Evolutionary conservation across 23 red algal species (phyloP), one percentile per base, ranked within the genome.

Genomic region (Cyanidium caldarium): DNA sequence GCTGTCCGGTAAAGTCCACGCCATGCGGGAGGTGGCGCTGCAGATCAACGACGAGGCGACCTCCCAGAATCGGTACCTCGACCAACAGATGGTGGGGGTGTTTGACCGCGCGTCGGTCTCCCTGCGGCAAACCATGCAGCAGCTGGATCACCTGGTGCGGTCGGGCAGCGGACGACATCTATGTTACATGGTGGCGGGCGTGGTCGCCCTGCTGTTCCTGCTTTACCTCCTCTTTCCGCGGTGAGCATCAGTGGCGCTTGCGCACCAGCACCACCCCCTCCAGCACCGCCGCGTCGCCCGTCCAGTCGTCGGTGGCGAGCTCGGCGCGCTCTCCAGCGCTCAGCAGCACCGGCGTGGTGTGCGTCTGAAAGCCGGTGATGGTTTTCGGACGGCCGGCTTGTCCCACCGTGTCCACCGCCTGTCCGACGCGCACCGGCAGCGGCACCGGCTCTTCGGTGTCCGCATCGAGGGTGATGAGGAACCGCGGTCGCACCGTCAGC

Each of bases 291-390:
- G 82, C 92, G 0, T 66, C 39, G 10, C 81, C 65, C 25, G 83
- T 31, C 69, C 73, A 98, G 38, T 98, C 80, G 37, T 98, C 84
- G 14, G 83, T 98, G 39, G 84, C 92, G 73, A 98, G 81, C 57
- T 98, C 92, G 1, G 79, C 78, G 26, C 92, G 66, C 38, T 98
- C 92, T 14, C 92, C 92, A 33, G 72, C 80, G 23, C 77, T 78
- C 66, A 98, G 73, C 42, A 98, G 33, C 14, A 98, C 84, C 0
- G 92, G 92, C 33, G 92, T 86, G 23, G 92, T 77, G 57, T 98
- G 92, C 42, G 92, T 98, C 45, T 88, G 83, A 31, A 88, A 88
- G 35, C 92, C 92, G 1, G 92, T 98, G 69, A 98, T 98, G 0
- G 72, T 76, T 73, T 85, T 84, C 29, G 92, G 84, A 33, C 81